These are phyloP conservation scores for Pyrenopolyporus hunteri DNA, from an alignment of 495 filamentous ascomycete genomes.

Conservation along the genomic window DNA sequence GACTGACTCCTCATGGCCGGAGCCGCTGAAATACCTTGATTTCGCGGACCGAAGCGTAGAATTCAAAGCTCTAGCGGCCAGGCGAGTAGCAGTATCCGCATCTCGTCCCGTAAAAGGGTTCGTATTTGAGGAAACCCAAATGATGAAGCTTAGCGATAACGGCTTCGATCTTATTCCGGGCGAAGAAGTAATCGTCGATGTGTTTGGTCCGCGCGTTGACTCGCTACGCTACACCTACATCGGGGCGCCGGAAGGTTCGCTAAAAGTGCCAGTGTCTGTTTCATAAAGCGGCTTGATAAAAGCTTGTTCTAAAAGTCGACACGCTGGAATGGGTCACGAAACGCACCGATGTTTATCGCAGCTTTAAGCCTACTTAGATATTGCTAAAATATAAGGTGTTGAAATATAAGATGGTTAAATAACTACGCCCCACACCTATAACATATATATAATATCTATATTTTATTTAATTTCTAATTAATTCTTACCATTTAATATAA, in stretches of 20 bases:
- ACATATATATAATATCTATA: too few relatives aligned
- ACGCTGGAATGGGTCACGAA: too few relatives aligned
- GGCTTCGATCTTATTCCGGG: constrained; percentile 56
- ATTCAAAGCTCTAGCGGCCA: constrained; percentile 22
- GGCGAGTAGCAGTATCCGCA: constrained; percentile 41
- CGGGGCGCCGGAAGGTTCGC: constrained; percentile 35
- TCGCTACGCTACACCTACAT: constrained; percentile 41
- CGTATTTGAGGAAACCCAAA: constrained; percentile 51
- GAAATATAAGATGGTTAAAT: too few relatives aligned
- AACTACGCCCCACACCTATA: too few relatives aligned
- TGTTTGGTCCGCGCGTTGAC: constrained; percentile 16
- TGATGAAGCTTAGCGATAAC: constrained; percentile 53
- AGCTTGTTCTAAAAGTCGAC: too few relatives aligned
- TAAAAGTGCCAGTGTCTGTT: neutral
- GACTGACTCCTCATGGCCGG: constrained; percentile 76
- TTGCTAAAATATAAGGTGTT: too few relatives aligned
- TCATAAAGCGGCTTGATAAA: neutral
- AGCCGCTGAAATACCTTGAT: constrained; percentile 80
- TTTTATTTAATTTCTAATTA: too few relatives aligned
- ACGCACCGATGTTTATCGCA: too few relatives aligned
- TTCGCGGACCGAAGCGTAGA: constrained; percentile 53
- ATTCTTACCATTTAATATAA: too few relatives aligned
- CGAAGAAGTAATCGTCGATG: constrained; percentile 42
- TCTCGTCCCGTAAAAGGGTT: constrained; percentile 56
- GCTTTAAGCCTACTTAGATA: too few relatives aligned